Percentiles rank a stretch among this genome's conserved stretches.
Conservation (phyloP, 495 filamentous ascomycete species). For the Aspergillus indologenus region DNA sequence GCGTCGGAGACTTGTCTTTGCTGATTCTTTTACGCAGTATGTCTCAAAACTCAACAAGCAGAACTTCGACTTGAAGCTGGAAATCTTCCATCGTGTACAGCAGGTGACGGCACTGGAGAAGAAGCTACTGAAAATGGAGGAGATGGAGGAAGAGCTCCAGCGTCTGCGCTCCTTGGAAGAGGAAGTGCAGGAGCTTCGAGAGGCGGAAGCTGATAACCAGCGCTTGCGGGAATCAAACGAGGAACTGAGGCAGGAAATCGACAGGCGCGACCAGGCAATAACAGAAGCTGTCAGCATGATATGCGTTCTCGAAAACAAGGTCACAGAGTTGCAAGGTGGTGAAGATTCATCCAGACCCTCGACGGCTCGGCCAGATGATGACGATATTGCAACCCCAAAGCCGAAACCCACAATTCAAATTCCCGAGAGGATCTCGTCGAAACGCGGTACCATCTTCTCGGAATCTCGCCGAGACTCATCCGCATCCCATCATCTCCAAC, state of each 20-base stretch:
- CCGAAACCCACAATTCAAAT: constrained; percentile 32
- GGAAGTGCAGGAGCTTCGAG: constrained; percentile 58
- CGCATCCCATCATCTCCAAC: constrained; percentile 33
- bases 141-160: constrained; percentile 63
- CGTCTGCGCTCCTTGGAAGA: constrained; percentile 63
- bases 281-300: constrained; percentile 82
- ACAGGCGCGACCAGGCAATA: constrained; percentile 72
- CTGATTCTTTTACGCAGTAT: constrained; percentile 33
- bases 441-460: constrained; percentile 17
- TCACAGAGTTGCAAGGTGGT: constrained; percentile 50
- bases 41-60: constrained; percentile 72
- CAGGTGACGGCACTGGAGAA: constrained; percentile 65
- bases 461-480: constrained; percentile 21
- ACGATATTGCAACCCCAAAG: constrained; percentile 29
- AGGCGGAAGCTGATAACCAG: constrained; percentile 49
- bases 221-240: constrained; percentile 57
- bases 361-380: constrained; percentile 23
- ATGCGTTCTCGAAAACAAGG: constrained; percentile 64
- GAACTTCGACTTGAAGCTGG: constrained; percentile 87
- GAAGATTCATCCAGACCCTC: constrained; percentile 26
- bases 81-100: constrained; percentile 68
- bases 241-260: constrained; percentile 64
- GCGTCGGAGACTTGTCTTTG: constrained; percentile 9
- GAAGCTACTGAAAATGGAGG: constrained; percentile 64
- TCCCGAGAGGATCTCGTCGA: constrained; percentile 41